These are phyloP conservation scores for Sporothrix pallida DNA, from an alignment of 2,329 filamentous ascomycete species.

Conservation along the genomic window DNA sequence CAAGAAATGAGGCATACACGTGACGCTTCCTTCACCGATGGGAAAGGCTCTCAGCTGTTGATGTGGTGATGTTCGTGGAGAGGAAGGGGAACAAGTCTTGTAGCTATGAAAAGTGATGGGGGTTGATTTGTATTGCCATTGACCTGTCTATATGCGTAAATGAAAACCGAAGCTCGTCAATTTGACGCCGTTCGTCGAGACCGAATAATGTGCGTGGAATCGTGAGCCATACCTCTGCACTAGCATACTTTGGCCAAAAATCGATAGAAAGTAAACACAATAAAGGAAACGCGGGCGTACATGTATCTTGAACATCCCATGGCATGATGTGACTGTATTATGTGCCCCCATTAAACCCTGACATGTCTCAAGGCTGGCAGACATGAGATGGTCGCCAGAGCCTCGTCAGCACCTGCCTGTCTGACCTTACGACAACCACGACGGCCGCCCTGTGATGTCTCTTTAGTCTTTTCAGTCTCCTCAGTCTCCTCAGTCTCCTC, in stretches of 20 bases:
- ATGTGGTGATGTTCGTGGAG: neutral
- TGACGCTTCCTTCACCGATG: neutral
- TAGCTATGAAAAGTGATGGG: neutral
- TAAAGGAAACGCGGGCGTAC: neutral
- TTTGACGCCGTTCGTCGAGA: too few species aligned
- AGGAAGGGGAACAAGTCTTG: neutral
- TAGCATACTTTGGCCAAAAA: too few species aligned
- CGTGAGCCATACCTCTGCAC: too few species aligned
- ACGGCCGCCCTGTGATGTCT: too few species aligned
- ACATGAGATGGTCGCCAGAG: neutral
- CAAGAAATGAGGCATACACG: neutral
- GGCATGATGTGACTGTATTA: neutral
- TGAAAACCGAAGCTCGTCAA: too few species aligned
- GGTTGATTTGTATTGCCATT: neutral
- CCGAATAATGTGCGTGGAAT: too few species aligned
- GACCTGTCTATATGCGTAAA: neutral
- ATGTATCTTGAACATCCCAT: too few species aligned
- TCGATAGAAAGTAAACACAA: too few species aligned
- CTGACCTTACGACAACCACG: too few species aligned
- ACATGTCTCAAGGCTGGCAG: constrained; percentile 12
- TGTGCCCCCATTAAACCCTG: neutral
- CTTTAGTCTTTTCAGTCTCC: too few species aligned
- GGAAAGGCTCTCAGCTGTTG: neutral
- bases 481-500: too few species aligned
- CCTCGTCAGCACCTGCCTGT: neutral